phyloP scores from a whole-genome alignment of 148 eudicot species.

The Amaranthus palmeri region DNA sequence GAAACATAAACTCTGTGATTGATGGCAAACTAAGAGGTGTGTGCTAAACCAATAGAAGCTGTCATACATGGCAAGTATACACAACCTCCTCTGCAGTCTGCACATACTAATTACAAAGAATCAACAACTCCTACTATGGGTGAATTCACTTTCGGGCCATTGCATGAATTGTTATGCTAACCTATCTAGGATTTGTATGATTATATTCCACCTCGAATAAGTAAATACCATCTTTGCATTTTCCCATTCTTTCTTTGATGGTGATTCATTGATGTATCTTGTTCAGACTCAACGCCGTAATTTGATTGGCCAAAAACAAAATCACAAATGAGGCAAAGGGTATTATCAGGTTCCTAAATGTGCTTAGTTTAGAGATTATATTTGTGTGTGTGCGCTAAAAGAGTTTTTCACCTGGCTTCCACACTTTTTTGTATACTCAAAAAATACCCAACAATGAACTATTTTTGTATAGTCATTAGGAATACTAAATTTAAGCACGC shows the following conservation, averaged over 20 bases:
- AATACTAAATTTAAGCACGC: too few relatives aligned
- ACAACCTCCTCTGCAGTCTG: slow-evolving; percentile 22
- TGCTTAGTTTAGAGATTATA: too few relatives aligned
- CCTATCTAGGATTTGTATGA: slow-evolving; percentile 21
- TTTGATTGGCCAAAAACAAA: slow-evolving; percentile 68
- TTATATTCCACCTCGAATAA: slow-evolving; percentile 22
- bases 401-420: too few relatives aligned
- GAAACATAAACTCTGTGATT: slow-evolving; percentile 11
- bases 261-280: too few relatives aligned
- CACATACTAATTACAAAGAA: slow-evolving; percentile 27
- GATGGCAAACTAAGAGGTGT: slow-evolving; percentile 9
- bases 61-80: slow-evolving; percentile 6
- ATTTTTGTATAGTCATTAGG: too few relatives aligned
- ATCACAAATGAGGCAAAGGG: slow-evolving; percentile 53
- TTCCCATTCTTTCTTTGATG: too few relatives aligned
- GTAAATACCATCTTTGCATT: too few relatives aligned
- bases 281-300: slow-evolving; percentile 57
- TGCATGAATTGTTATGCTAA: slow-evolving; percentile 14
- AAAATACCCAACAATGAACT: too few relatives aligned
- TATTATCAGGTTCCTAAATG: slow-evolving; percentile 47
- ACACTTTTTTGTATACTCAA: too few relatives aligned
- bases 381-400: too few relatives aligned
- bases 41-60: slow-evolving; percentile 5
- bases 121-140: slow-evolving; percentile 13
- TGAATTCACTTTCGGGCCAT: slow-evolving; percentile 7